A percentile compares a stretch with the other conserved stretches of the same genome.
Conservation (phyloP, 306 rosid genomes). For the Spatholobus suberectus region DNA sequence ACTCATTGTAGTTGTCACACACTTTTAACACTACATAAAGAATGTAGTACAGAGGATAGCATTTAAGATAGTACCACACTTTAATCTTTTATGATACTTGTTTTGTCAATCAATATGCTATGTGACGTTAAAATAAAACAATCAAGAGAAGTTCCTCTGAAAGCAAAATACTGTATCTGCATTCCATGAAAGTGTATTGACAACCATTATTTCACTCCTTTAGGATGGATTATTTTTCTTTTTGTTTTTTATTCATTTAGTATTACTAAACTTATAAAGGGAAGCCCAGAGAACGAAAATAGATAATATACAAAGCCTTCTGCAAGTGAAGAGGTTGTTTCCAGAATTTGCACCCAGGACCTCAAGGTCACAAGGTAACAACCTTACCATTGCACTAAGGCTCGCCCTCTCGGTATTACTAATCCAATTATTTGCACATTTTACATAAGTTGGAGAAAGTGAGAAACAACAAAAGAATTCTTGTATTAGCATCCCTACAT, state of each 20-base stretch:
- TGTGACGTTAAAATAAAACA: conserved; percentile 13
- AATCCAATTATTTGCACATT: conserved; percentile 12
- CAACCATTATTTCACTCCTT: conserved; percentile 13
- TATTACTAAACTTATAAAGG: neutral
- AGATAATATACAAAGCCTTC: neutral
- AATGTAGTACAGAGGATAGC: conserved; percentile 23
- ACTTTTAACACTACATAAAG: conserved; percentile 21
- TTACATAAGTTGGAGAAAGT: neutral
- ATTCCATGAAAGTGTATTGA: neutral
- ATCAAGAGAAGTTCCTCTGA: conserved; percentile 20
- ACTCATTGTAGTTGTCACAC: neutral
- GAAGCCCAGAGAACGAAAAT: neutral
- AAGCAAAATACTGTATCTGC: conserved; percentile 11
- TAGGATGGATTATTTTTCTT: conserved; percentile 8
- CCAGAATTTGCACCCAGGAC: neutral
- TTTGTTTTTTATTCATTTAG: conserved; percentile 22
- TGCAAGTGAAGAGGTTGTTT: neutral
- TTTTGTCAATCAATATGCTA: conserved; percentile 8
- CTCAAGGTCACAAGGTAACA: neutral
- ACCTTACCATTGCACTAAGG: neutral
- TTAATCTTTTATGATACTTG: conserved; percentile 26
- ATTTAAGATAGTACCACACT: neutral
- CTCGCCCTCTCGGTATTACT: neutral
- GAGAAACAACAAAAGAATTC: conserved; percentile 28
- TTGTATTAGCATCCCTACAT: conserved; percentile 3